Base-by-base conservation (phyloP, 108 stramenopile genomes). In the Cyclotella distinguenda region DNA sequence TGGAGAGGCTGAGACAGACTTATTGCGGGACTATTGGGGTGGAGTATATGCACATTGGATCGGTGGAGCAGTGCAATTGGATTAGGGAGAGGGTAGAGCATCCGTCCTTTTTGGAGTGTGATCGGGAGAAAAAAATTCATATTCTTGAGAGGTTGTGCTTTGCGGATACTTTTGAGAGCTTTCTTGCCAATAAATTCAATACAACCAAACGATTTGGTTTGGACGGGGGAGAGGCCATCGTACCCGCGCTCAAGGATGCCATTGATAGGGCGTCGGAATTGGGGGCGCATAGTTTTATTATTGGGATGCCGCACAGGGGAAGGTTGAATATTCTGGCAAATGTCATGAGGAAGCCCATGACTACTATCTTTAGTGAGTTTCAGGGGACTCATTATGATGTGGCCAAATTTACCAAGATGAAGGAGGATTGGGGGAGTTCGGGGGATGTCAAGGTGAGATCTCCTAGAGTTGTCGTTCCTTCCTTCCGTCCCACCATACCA, bases 301-400 rank as follows among this genome's bases (percentile, higher is more conserved):
- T 99, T 66, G 99, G 98, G 28, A 99, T 99, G 99, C 97, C 99
- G 6, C 99, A 99, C 73, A 82, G 94, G 31, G 99, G 99, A 18
- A 85, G 99, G 36, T 66, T 99, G 36, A 99, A 99, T 75, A 84
- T 98, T 32, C 79, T 99, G 68, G 95, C 95, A 36, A 99, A 99
- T 84, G 99, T 99, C 22, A 93, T 99, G 89, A 82, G 97, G 40
- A 98, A 98, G 88, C 97, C 97, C 48, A 97, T 98, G 96, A 91
- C 91, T 7, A 72, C 94, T 44, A 94, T 99, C 68, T 99, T 99
- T 86, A 84, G 86, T 59, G 97, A 99, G 72, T 99, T 99, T 74
- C 81, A 92, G 81, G 99, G 97, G 54, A 96, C 96, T 16, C 89
- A 97, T 70, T 95, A 95, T 81, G 76, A 93, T 36, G 59, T 90